Evolutionary conservation across 2,329 filamentous ascomycete species (phyloP), one percentile per base, ranked within the genome.

Genomic region (Penicillium fuscoglaucum): DNA sequence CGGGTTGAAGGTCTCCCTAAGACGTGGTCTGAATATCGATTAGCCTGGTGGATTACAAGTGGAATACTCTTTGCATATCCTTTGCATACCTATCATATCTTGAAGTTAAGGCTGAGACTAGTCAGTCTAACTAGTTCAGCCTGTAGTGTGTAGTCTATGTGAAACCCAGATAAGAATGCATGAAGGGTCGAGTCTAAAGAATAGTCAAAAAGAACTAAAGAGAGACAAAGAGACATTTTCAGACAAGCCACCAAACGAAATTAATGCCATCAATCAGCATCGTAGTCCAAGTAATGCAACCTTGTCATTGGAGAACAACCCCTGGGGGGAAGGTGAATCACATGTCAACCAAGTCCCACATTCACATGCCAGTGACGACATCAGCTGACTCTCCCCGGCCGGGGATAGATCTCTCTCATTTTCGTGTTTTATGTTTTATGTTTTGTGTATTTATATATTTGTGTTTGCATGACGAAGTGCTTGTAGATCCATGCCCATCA

Each of bases 1-100:
- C 93, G 90, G 70, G 90, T 87, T 60, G 93, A 97, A 35, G 93
- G 93, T 64, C 91, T 87, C 62, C 93, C 93, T 49, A 98, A 82
- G 57, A 97, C 89, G 82, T 98, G 93, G 77, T 98, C 93, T 87
- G 52, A 24, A 41, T 21, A 55, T 28, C 6, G 44, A 24, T 59
- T 57, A 53, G 35, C 50, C 37, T 62, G 52, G 6, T 45, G 17
- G n/a, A 13, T 13, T 12, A 3, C 6, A 39, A 26, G 45, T 35
- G 5, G 9, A 24, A 29, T 33, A 7, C 7, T 13, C 47, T 9
- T 19, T 47, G 8, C 28, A 29, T 29, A 29, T 29, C 10, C 1
- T 31, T 31, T 31, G 17, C 63, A 41, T 67, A 73, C 71, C 71
- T 68, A 73, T 73, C 71, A 73, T 73, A 26, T 68, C 63, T 56